Percentiles rank a stretch among this genome's conserved stretches.
Evolutionary conservation across 495 filamentous ascomycete genomes (phyloP).

Genomic region (Viridothelium virens): DNA sequence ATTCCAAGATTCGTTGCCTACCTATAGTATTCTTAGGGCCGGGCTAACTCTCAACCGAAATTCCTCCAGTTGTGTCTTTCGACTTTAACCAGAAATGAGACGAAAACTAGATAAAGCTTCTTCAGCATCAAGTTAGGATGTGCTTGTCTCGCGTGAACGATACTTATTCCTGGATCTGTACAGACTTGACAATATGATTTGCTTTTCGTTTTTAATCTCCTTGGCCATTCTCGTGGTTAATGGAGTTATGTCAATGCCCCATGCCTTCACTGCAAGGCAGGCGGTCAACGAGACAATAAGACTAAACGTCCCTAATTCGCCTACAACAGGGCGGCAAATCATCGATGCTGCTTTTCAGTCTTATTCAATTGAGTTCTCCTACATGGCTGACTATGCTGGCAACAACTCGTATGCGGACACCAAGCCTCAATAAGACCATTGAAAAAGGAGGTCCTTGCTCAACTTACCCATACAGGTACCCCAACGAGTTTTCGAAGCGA

Average conservation of each 20-base stretch:
- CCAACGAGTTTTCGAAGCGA: constrained; percentile 23
- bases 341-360: constrained; percentile 24
- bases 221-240: background rate
- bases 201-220: background rate
- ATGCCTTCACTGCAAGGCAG: background rate
- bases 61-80: background rate
- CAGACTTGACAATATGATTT: background rate
- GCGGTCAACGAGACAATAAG: background rate
- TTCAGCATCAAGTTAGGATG: background rate
- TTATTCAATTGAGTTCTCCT: constrained; percentile 27
- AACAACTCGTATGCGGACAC: constrained; percentile 21
- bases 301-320: background rate
- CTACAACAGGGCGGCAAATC: constrained; percentile 13
- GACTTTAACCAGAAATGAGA: background rate
- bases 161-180: background rate
- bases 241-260: background rate
- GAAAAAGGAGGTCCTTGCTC: background rate
- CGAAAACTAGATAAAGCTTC: background rate
- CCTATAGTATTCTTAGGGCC: background rate
- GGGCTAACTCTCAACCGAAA: background rate
- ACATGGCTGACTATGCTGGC: constrained; percentile 27
- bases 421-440: background rate
- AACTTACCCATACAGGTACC: constrained; percentile 13
- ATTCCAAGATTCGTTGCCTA: background rate
- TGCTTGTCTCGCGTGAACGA: background rate